Conservation (phyloP, 2,329 filamentous ascomycete genomes). For the Aspergillus oerlinghausenensis region DNA sequence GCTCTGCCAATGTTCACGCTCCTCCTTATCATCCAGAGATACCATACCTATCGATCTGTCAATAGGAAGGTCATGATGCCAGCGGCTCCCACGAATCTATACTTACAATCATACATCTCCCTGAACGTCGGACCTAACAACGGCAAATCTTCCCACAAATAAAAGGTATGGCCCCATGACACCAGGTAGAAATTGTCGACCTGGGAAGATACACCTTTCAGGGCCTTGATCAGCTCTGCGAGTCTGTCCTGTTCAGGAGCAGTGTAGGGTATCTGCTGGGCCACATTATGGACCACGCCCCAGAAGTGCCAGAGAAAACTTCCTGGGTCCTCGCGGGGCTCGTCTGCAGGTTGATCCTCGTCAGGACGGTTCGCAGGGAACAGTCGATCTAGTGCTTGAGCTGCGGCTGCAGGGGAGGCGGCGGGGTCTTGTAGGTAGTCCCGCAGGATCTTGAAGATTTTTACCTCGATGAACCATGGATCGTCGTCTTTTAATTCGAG, state of each 20-base stretch:
- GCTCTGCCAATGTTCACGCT: background rate
- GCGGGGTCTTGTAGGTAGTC: background rate
- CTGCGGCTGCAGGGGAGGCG: background rate
- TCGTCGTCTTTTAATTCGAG: background rate
- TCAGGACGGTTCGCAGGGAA: background rate
- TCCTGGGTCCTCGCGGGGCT: background rate
- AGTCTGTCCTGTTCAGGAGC: background rate
- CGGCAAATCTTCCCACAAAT: background rate
- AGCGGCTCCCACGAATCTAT: background rate
- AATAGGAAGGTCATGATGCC: background rate
- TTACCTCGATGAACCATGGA: constrained; percentile 1
- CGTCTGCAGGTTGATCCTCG: background rate
- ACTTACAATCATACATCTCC: constrained; percentile 1
- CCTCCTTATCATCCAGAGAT: background rate
- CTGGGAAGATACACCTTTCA: background rate
- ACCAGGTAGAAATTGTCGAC: background rate
- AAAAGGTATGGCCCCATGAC: background rate
- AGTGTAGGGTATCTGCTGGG: background rate
- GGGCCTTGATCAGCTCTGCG: background rate
- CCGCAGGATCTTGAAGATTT: background rate
- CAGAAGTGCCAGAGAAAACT: constrained; percentile 1
- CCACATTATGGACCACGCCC: background rate
- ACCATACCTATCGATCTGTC: background rate
- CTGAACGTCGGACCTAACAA: background rate
- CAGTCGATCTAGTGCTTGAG: background rate